Conservation (phyloP, 1,284 basidiomycete genomes). For the Papiliotrema nemorosa region DNA sequence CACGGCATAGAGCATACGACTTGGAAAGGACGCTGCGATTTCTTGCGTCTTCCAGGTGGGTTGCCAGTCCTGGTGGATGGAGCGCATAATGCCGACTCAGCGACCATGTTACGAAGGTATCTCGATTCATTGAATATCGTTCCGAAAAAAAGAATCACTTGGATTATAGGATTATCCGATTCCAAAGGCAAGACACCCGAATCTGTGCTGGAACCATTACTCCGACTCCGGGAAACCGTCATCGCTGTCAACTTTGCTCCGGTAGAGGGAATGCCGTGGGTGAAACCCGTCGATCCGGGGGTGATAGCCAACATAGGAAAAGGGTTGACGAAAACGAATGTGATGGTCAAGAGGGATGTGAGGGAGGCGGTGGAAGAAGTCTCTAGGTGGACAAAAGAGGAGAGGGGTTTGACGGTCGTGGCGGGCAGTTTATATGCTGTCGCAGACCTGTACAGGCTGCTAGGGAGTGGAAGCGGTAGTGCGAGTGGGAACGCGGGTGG, state of each 20-base stretch:
- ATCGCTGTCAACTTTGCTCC: slow-evolving; percentile 62
- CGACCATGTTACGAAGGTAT: slow-evolving; percentile 66
- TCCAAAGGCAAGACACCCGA: slow-evolving; percentile 74
- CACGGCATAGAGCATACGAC: slow-evolving; percentile 59
- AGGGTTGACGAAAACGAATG: slow-evolving; percentile 21
- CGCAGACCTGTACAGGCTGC: slow-evolving; percentile 75
- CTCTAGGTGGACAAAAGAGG: slow-evolving; percentile 37
- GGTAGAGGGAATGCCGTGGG: slow-evolving; percentile 89
- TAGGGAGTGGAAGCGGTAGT: too few species aligned
- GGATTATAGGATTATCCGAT: slow-evolving; percentile 71
- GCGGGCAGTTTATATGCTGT: slow-evolving; percentile 90
- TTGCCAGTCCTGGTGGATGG: slow-evolving; percentile 73
- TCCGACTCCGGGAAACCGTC: slow-evolving; percentile 53
- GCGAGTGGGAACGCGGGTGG: too few species aligned
- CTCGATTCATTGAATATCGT: slow-evolving; percentile 55
- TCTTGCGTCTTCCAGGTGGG: slow-evolving; percentile 30
- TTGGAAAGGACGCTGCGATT: slow-evolving; percentile 86
- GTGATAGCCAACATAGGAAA: neutral
- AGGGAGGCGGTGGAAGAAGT: slow-evolving; percentile 23
- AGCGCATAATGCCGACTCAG: slow-evolving; percentile 89
- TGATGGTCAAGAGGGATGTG: slow-evolving; percentile 15
- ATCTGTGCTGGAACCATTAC: slow-evolving; percentile 65
- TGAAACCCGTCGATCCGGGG: slow-evolving; percentile 55
- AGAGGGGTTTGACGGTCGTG: slow-evolving; percentile 58
- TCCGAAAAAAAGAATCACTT: slow-evolving; percentile 51